A percentile compares a stretch with the other conserved stretches of the same genome.
Evolutionary conservation across 371 early-diverging fungal genomes (phyloP).

Genomic region (Fennellomyces sp.): DNA sequence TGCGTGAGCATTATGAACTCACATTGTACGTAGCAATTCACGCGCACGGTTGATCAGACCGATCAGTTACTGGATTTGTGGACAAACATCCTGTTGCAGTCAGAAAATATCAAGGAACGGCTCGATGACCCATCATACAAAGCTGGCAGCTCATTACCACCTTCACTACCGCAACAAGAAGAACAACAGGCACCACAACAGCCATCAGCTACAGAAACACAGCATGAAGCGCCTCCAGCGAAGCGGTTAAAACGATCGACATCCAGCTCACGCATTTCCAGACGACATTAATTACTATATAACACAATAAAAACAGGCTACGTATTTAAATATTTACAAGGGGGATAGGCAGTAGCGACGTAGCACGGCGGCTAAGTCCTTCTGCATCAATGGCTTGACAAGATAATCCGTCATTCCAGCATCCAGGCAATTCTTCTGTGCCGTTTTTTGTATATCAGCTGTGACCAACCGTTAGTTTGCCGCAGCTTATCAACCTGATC

Average conservation of each 20-base stretch:
- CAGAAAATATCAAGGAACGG: constrained; percentile 37
- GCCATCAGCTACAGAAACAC: neutral
- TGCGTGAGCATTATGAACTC: neutral
- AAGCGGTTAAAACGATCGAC: neutral
- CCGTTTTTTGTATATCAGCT: constrained; percentile 58
- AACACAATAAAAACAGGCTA: neutral
- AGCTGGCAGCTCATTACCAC: neutral
- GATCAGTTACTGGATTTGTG: constrained; percentile 40
- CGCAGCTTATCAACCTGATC: neutral
- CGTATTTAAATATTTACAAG: neutral
- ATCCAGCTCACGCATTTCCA: neutral
- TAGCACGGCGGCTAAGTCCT: constrained; percentile 36
- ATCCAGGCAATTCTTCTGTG: constrained; percentile 53
- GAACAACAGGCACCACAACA: neutral
- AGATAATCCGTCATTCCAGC: constrained; percentile 63
- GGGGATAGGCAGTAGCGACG: constrained; percentile 19
- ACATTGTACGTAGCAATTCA: constrained; percentile 21
- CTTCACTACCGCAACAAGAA: neutral
- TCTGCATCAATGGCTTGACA: constrained; percentile 51
- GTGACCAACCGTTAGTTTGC: neutral
- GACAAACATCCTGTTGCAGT: constrained; percentile 32
- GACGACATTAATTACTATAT: neutral
- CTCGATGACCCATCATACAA: constrained; percentile 36
- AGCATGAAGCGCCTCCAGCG: neutral
- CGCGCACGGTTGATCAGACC: constrained; percentile 35